These are phyloP conservation scores for Aspergillus aculeatus DNA, from an alignment of 2,329 filamentous ascomycete species.

Conservation along the genomic window DNA sequence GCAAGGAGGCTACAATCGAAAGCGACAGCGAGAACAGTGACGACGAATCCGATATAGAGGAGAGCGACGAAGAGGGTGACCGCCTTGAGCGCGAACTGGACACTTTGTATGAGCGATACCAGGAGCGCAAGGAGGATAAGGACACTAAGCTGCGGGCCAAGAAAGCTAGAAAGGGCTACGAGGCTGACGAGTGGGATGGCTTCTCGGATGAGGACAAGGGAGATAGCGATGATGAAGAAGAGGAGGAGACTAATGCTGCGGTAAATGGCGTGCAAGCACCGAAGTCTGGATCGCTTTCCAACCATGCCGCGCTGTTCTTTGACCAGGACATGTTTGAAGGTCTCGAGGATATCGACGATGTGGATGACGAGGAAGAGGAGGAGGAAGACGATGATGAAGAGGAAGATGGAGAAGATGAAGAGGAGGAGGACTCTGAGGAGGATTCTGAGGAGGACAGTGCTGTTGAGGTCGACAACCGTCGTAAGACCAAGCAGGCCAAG, in stretches of 20 bases:
- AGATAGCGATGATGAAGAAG: conserved; percentile 52
- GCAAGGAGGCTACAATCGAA: conserved; percentile 68
- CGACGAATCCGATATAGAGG: conserved; percentile 56
- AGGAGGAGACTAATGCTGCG: conserved; percentile 54
- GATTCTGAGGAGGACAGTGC: conserved; percentile 43
- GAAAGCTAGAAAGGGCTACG: conserved; percentile 75
- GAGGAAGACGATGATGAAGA: conserved; percentile 37
- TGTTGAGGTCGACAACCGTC: conserved; percentile 33
- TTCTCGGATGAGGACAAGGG: conserved; percentile 67
- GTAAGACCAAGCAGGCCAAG: conserved; percentile 26
- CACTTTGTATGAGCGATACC: conserved; percentile 80
- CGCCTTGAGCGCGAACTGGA: conserved; percentile 82
- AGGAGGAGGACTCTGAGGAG: conserved; percentile 33
- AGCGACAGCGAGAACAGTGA: conserved; percentile 62
- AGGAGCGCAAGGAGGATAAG: conserved; percentile 71
- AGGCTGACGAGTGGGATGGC: conserved; percentile 90
- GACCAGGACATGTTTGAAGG: conserved; percentile 91
- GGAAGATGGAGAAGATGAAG: conserved; percentile 25
- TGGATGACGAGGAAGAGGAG: conserved; percentile 53
- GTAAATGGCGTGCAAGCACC: conserved; percentile 33
- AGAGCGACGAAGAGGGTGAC: conserved; percentile 76
- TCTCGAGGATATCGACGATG: conserved; percentile 66
- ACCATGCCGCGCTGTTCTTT: conserved; percentile 84
- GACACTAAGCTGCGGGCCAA: conserved; percentile 92
- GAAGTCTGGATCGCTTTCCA: conserved; percentile 63